Evolutionary conservation across 2,329 filamentous ascomycete genomes (phyloP), one percentile per base, ranked within the genome.

Genomic region (Diaporthe sp.): DNA sequence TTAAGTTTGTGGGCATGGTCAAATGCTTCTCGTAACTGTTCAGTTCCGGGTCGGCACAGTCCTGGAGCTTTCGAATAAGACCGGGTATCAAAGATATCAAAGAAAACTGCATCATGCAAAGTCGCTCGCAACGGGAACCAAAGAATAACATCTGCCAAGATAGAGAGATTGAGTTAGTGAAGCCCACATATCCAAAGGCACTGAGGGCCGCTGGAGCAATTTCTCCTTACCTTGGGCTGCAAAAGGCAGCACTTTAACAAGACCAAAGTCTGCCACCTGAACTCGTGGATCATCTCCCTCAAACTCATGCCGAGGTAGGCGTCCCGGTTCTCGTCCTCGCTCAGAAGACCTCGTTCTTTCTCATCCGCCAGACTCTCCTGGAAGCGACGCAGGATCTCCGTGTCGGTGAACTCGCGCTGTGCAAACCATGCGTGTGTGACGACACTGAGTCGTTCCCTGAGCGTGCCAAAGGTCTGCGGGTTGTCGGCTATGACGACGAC

Each of bases 61-160:
- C 97, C 85, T 97, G 93, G n/a, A 99, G 90, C 80, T 94, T 95
- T 81, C 95, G 92, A 81, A 98, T 92, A 75, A 99, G 91, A 76
- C 96, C 95, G 63, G 97, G 97, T 86, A 99, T 97, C 81, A 99
- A 88, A 72, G 96, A 98, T 80, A 99, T 93, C 61, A 99, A 90
- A 58, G 96, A 97, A 86, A 98, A 99, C 84, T 99, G 97, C 85
- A 98, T 96, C 94, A 98, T 98, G 90, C 97, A 99, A 79, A 99
- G 87, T 78, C 94, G 91, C 85, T 99, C 97, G 84, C 97, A 98
- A 80, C 95, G 92, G n/a, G 96, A 95, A 77, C 97, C 96, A 81
- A 98, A 99, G 87, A 99, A 98, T 72, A 99, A 92, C 94, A 98
- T 98, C 96, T 98, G 79, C 0, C 39, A 20, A 37, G 20, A 47